Evolutionary conservation across 1,284 basidiomycete genomes (phyloP).

Genomic region (Heterobasidion irregulare): DNA sequence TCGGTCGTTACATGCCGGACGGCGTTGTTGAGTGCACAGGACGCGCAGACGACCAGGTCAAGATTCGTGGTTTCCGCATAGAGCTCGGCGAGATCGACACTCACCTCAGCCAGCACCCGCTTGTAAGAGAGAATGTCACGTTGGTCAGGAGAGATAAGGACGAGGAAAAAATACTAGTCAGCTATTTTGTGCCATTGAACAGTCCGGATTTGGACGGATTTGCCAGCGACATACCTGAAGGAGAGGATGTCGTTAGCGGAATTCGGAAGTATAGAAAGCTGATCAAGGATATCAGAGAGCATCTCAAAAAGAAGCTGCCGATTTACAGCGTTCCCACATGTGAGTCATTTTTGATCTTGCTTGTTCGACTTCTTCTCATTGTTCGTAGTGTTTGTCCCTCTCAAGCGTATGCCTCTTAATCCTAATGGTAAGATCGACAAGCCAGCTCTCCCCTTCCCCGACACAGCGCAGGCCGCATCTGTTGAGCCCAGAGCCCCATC

Average conservation of each 20-base stretch:
- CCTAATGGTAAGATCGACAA: constrained; percentile 99
- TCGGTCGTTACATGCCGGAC: constrained; percentile 90
- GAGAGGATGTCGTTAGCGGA: constrained; percentile 61
- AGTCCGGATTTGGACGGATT: constrained; percentile 65
- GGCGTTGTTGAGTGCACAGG: constrained; percentile 97
- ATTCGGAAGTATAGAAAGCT: constrained; percentile 79
- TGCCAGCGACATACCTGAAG: constrained; percentile 64
- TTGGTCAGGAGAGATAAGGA: constrained; percentile 97
- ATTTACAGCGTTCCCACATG: constrained; percentile 87
- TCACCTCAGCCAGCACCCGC: constrained; percentile 88
- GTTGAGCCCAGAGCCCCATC: constrained; percentile 19
- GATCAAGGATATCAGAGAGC: constrained; percentile 91
- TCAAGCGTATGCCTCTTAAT: constrained; percentile 94
- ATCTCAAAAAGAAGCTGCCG: constrained; percentile 96
- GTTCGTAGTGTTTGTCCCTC: constrained; percentile 81
- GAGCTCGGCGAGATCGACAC: constrained; percentile 99
- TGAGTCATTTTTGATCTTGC: constrained; percentile 26
- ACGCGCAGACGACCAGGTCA: constrained; percentile 97
- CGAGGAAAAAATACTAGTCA: constrained; percentile 98
- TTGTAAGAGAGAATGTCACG: constrained; percentile 95
- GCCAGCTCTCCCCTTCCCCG: constrained; percentile 96
- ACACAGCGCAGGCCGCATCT: constrained; percentile 73
- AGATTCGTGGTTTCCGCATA: constrained; percentile 99
- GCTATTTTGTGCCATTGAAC: constrained; percentile 93
- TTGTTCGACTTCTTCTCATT: constrained; percentile 8